Evolutionary conservation across 1,284 basidiomycete genomes (phyloP), one percentile per base, ranked within the genome.

Genomic region (Ceratobasidium sp.): DNA sequence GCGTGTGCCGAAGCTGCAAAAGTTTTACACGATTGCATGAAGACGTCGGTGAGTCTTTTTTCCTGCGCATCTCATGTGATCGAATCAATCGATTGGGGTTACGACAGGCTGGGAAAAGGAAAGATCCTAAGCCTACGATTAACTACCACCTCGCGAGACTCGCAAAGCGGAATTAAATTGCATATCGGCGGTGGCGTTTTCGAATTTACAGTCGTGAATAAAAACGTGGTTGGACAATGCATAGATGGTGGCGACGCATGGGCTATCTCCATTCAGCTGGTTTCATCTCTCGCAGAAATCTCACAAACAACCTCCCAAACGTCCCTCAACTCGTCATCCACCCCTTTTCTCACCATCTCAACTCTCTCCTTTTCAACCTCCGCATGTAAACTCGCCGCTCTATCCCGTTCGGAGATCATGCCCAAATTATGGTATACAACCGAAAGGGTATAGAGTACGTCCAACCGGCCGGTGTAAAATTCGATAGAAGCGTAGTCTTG

Each of bases 91-190:
- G 36, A 11, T 67, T 53, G 39, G 50, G n/a, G 16, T 70, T 41
- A 68, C n/a, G 71, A 13, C 73, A 89, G 89, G 87, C 88, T 33
- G 81, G 84, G 74, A 80, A 82, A 56, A 85, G 84, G 71, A 89
- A 86, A 76, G 77, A 77, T 56, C 88, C 86, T 68, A 82, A 83
- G 75, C 84, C 90, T 39, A 86, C 88, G 36, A 91, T 93, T 80
- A 93, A 93, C 77, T 93, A 91, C 76, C 90, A 93, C 76, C 84
- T 93, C 72, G 87, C 88, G 73, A 84, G 89, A 74, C 81, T 92
- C 70, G 83, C 85, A 72, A 91, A 89, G 46, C 60, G 70, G 66
- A 58, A 52, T 14, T 19, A 2, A 19, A 25, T 25, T 54, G 13
- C 19, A 4, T 16, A 21, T 36, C 13, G 8, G 29, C n/a, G 5